Evolutionary conservation across 192 early-diverging fungal species (phyloP).

Genomic region (Dimargaris verticillata): DNA sequence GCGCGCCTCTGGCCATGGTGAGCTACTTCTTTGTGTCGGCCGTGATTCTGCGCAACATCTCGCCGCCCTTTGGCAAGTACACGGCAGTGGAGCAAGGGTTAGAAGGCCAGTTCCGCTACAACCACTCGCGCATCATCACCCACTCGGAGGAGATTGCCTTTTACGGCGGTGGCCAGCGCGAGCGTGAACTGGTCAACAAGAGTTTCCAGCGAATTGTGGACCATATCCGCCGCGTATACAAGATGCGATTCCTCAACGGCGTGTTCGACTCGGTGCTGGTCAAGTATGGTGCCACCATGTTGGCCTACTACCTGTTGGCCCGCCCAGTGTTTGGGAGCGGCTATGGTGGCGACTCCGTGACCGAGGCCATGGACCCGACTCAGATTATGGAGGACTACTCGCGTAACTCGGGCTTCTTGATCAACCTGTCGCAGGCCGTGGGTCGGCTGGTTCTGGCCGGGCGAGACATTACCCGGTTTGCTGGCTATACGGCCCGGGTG

Average conservation of each 20-base stretch:
- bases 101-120: slow-evolving; percentile 87
- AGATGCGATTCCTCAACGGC: slow-evolving; percentile 69
- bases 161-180: slow-evolving; percentile 66
- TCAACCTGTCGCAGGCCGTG: slow-evolving; percentile 62
- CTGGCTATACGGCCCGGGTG: slow-evolving; percentile 87
- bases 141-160: slow-evolving; percentile 95
- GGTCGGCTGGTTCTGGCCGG: slow-evolving; percentile 85
- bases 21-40: slow-evolving; percentile 65
- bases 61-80: slow-evolving; percentile 93
- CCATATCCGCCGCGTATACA: slow-evolving; percentile 77
- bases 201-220: slow-evolving; percentile 63
- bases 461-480: slow-evolving; percentile 86
- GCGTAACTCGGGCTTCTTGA: slow-evolving; percentile 56
- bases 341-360: slow-evolving; percentile 16
- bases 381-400: slow-evolving; percentile 43
- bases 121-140: slow-evolving; percentile 84
- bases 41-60: slow-evolving; percentile 57
- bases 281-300: slow-evolving; percentile 88
- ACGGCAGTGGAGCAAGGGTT: slow-evolving; percentile 82
- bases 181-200: slow-evolving; percentile 64
- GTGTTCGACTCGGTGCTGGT: slow-evolving; percentile 98
- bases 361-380: slow-evolving; percentile 16
- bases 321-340: slow-evolving; percentile 65
- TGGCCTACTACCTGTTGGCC: slow-evolving; percentile 58
- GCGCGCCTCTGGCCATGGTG: slow-evolving; percentile 67